Evolutionary conservation across 108 stramenopile genomes (phyloP).

Genomic region (Pseudonitzschia pungens): DNA sequence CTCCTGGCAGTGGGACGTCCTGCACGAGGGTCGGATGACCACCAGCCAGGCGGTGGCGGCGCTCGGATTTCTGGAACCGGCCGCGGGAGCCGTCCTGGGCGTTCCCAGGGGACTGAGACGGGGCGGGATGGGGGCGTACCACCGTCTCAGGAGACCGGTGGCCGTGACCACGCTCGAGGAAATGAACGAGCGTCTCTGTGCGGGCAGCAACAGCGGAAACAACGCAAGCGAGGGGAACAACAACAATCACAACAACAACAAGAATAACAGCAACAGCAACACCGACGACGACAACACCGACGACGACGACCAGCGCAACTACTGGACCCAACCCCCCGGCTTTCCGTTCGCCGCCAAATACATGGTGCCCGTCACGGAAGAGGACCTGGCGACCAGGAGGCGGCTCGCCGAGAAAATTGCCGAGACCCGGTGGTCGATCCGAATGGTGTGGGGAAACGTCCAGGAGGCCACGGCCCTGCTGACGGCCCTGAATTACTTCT

Average conservation of each 20-base stretch:
- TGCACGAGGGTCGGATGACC: slow-evolving; percentile 81
- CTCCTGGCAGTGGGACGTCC: slow-evolving; percentile 87
- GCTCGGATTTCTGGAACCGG: slow-evolving; percentile 64
- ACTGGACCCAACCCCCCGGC: slow-evolving; percentile 11
- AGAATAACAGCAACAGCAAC: neutral
- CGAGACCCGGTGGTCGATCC: slow-evolving; percentile 30
- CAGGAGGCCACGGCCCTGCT: slow-evolving; percentile 83
- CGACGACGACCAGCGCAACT: neutral
- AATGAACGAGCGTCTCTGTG: slow-evolving; percentile 52
- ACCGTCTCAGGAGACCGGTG: slow-evolving; percentile 53
- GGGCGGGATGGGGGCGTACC: slow-evolving; percentile 67
- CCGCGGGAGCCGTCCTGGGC: slow-evolving; percentile 56
- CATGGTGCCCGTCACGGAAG: slow-evolving; percentile 37
- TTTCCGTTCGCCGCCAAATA: slow-evolving; percentile 70
- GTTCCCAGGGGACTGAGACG: slow-evolving; percentile 58
- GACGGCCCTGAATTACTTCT: slow-evolving; percentile 83
- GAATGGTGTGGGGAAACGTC: slow-evolving; percentile 84
- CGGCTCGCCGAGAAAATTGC: neutral
- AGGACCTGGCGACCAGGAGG: slow-evolving; percentile 35
- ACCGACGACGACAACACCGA: slow-evolving; percentile 2
- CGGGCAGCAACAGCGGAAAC: neutral
- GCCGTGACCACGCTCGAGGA: slow-evolving; percentile 44
- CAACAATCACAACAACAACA: neutral
- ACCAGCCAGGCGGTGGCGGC: slow-evolving; percentile 82
- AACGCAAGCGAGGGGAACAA: slow-evolving; percentile 2